Base-by-base conservation (phyloP, 768 basidiomycete species). In the Butyriboletus loyo region DNA sequence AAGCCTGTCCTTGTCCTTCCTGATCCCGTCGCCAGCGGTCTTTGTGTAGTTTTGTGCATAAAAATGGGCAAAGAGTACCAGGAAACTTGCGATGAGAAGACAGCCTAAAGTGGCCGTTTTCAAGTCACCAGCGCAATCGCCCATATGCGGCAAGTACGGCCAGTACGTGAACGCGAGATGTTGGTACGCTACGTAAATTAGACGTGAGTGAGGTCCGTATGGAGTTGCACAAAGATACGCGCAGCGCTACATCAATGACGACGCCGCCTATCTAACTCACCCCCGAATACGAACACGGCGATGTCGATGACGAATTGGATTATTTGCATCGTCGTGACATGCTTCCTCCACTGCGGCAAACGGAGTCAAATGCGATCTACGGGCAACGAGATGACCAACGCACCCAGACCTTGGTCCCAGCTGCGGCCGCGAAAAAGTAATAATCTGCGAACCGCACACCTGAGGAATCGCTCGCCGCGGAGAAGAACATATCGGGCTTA, bases 361-460 rank as follows among this genome's bases (percentile, higher is more conserved):
- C 19, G 28, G 21, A 4, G n/a, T 47, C 38, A 24, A 21, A n/a
- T 5, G 39, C 21, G 7, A 42, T 39, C 22, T 52, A 50, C 54
- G 46, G 44, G 27, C 36, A 27, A 32, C 24, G 15, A 37, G 31
- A 43, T 19, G 11, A 13, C 37, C 3, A 22, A 55, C 54, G 37
- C 32, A 66, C 66, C 66, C 66, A 66, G 7, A 53, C 22, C 45
- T 55, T 68, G 21, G 53, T 35, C 6, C 66, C 65, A 14, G 93
- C 93, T 49, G 95, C 92, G 34, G 92, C 90, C n/a, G 91, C 91
- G 69, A 86, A 97, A 75, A 98, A 98, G 73, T 98, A 98, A 74
- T 97, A 98, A 77, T 98, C 92, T 94, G 65, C 9, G 46, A 27
- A 11, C n/a, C 44, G 28, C 11, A 19, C 4, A 54, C 34, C 36